Evolutionary conservation across 1,284 basidiomycete species (phyloP).

Genomic region (Trametes hirsuta): DNA sequence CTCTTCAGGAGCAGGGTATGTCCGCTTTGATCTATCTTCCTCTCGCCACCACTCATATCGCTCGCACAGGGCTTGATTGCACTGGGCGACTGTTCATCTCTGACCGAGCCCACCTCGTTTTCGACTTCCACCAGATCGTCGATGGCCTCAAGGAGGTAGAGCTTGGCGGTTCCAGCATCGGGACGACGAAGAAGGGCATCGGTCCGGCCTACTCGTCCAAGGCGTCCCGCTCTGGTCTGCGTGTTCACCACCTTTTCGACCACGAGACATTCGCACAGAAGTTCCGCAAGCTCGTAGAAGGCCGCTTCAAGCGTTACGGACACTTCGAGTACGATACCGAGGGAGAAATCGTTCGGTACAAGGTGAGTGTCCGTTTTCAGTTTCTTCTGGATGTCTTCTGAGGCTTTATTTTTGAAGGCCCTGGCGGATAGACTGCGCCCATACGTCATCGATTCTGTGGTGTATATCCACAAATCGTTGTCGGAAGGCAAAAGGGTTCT

Average conservation of each 20-base stretch:
- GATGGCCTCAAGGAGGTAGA: constrained; percentile 99
- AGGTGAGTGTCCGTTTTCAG: constrained; percentile 48
- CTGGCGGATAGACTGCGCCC: constrained; percentile 88
- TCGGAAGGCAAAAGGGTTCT: constrained; percentile 79
- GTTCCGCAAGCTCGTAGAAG: constrained; percentile 96
- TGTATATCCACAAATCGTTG: constrained; percentile 85
- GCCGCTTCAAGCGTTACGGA: constrained; percentile 97
- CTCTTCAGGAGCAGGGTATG: constrained; percentile 83
- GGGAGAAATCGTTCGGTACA: constrained; percentile 92
- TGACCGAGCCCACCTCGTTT: constrained; percentile 95
- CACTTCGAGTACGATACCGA: constrained; percentile 99
- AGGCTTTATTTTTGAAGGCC: constrained; percentile 44
- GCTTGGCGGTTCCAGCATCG: constrained; percentile 92
- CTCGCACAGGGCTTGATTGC: constrained; percentile 78
- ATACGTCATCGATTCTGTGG: constrained; percentile 87
- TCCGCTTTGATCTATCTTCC: neutral
- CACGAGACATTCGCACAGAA: constrained; percentile 85
- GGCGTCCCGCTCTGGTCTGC: constrained; percentile 93
- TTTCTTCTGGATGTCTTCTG: neutral
- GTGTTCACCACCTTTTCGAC: constrained; percentile 97
- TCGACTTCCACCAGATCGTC: constrained; percentile 99
- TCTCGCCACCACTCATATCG: neutral
- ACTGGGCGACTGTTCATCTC: constrained; percentile 89
- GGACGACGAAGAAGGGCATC: constrained; percentile 97
- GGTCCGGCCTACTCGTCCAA: constrained; percentile 99